Percentiles rank a stretch among this genome's conserved stretches.
phyloP scores from a whole-genome alignment of 1,139 yeast genomes.

The Candida gigantensis region DNA sequence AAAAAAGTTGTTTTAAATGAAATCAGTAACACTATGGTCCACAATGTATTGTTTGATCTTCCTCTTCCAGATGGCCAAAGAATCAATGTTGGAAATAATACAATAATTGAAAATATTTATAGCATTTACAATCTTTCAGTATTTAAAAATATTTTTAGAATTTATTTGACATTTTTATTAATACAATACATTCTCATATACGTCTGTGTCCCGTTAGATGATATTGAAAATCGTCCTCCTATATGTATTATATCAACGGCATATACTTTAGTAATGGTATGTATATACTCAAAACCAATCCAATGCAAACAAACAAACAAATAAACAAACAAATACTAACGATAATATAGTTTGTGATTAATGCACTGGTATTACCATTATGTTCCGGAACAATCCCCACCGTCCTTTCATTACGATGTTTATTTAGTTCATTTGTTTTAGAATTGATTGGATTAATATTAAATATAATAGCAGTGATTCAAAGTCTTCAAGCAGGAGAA shows the following conservation, averaged over 20 bases:
- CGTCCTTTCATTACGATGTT: constrained; percentile 17
- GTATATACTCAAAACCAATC: constrained; percentile 14
- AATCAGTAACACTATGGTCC: constrained; percentile 12
- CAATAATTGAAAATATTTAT: constrained; percentile 23
- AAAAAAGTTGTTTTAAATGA: background rate
- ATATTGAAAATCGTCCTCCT: constrained; percentile 41
- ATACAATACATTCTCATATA: constrained; percentile 42
- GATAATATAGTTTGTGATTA: constrained; percentile 24
- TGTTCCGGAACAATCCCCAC: constrained; percentile 24
- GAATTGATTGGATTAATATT: constrained; percentile 26
- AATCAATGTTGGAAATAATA: constrained; percentile 23
- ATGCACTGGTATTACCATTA: constrained; percentile 23
- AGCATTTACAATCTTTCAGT: constrained; percentile 20
- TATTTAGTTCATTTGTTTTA: constrained; percentile 16
- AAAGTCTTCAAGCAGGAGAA: constrained; percentile 20
- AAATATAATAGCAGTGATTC: constrained; percentile 21
- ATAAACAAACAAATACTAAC: constrained; percentile 10
- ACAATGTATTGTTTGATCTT: constrained; percentile 23
- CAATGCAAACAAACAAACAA: background rate
- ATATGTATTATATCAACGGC: constrained; percentile 28
- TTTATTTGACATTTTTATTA: constrained; percentile 33
- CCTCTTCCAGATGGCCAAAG: constrained; percentile 21
- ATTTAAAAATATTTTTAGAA: constrained; percentile 22
- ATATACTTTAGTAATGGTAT: constrained; percentile 31
- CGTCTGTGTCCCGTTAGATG: constrained; percentile 44